A percentile compares a stretch with the other conserved stretches of the same genome.
Evolutionary conservation across 352 stramenopile genomes (phyloP).

Genomic region (Saprolegnia diclina): DNA sequence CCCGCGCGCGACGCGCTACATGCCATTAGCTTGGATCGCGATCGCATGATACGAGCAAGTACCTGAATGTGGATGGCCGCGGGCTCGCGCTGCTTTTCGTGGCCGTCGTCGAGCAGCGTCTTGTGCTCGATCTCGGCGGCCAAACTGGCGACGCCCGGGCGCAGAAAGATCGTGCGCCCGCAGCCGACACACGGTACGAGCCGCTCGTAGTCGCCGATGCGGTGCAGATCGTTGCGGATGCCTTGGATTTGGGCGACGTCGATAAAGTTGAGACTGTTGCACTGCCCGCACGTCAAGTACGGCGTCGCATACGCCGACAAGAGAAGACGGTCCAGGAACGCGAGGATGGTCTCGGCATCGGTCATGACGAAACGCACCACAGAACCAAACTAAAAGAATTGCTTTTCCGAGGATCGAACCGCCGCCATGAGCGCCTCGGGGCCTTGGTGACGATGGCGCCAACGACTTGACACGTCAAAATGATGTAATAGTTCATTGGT

Average conservation of each 20-base stretch:
- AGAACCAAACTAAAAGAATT: not conserved
- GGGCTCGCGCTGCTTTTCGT: conserved; percentile 46
- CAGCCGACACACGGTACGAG: conserved; percentile 57
- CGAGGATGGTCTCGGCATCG: not conserved
- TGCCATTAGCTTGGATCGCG: not conserved
- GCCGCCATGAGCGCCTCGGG: not conserved
- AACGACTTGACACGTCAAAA: too few relatives aligned
- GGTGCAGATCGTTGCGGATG: conserved; percentile 18
- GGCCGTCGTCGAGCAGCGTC: conserved; percentile 51
- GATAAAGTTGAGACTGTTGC: conserved; percentile 74
- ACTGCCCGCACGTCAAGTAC: conserved; percentile 70
- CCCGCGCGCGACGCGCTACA: conserved; percentile 46
- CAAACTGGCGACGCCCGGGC: conserved; percentile 64
- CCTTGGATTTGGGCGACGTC: conserved; percentile 46
- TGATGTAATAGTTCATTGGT: too few relatives aligned
- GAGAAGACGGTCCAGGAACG: not conserved
- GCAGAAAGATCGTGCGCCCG: conserved; percentile 60
- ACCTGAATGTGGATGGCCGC: conserved; percentile 48
- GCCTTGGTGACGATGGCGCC: not conserved
- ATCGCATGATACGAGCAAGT: not conserved
- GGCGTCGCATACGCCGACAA: conserved; percentile 35
- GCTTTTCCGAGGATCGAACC: not conserved
- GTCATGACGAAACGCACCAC: not conserved
- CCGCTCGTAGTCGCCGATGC: conserved; percentile 41
- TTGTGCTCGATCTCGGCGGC: conserved; percentile 71